Evolutionary conservation across 2,329 filamentous ascomycete genomes (phyloP).

Genomic region (Colletotrichum sp.): DNA sequence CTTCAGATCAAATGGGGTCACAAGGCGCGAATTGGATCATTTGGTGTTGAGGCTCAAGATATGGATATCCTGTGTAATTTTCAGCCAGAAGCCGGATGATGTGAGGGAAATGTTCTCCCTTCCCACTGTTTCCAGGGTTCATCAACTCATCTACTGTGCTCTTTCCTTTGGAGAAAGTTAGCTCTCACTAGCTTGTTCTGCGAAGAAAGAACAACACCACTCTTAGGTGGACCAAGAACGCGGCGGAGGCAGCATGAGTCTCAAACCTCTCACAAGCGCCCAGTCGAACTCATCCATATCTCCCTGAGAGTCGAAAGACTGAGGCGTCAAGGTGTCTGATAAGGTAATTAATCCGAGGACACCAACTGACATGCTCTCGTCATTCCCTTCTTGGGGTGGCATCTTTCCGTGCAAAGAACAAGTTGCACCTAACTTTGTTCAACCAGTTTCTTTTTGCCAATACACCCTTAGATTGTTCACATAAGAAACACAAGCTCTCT

Average conservation of each 20-base stretch:
- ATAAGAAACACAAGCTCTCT: not conserved
- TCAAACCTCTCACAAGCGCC: too few relatives aligned
- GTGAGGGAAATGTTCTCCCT: not conserved
- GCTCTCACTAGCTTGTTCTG: not conserved
- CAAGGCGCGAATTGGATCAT: not conserved
- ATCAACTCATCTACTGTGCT: not conserved
- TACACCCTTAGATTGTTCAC: fast-evolving
- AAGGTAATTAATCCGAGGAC: too few relatives aligned
- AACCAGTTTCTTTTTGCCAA: not conserved
- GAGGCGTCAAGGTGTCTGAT: too few relatives aligned
- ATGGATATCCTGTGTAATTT: fast-evolving
- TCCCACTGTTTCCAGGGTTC: fast-evolving
- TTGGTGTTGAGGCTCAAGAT: not conserved
- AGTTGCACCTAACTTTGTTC: not conserved
- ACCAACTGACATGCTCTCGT: not conserved
- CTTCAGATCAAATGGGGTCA: not conserved
- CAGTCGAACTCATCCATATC: too few relatives aligned
- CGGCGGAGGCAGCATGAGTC: too few relatives aligned
- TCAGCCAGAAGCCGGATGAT: not conserved
- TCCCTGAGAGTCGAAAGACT: too few relatives aligned
- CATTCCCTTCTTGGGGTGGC: not conserved
- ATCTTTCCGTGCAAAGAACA: not conserved
- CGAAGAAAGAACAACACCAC: not conserved
- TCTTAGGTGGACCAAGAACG: too few relatives aligned
- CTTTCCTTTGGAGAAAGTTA: not conserved